These are phyloP conservation scores for Phytophthora pseudosyringae DNA, from an alignment of 352 stramenopile genomes.

Conservation along the genomic window DNA sequence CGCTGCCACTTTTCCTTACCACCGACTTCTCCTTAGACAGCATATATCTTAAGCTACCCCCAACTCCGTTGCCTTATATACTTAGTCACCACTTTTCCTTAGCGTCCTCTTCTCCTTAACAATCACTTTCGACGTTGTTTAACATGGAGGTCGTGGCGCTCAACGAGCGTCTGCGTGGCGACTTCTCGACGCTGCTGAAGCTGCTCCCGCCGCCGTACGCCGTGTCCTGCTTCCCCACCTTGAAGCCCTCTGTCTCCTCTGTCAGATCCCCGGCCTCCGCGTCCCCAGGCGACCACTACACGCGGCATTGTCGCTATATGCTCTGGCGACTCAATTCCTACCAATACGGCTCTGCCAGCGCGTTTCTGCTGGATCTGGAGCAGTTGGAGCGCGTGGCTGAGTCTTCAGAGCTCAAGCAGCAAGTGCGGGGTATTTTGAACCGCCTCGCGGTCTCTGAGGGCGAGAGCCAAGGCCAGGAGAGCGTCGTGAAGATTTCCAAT, in stretches of 20 bases:
- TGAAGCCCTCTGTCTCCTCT: neutral
- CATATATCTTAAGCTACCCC: neutral
- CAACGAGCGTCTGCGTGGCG: conserved; percentile 68
- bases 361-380: conserved; percentile 61
- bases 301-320: conserved; percentile 50
- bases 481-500: conserved; percentile 18
- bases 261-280: conserved; percentile 5
- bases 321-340: conserved; percentile 65
- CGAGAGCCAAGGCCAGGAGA: conserved; percentile 22
- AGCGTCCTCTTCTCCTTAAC: too few relatives aligned
- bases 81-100: too few relatives aligned
- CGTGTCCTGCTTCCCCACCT: conserved; percentile 2
- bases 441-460: conserved; percentile 19
- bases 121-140: neutral
- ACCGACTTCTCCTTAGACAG: too few relatives aligned
- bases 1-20: neutral
- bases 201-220: conserved; percentile 41
- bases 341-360: conserved; percentile 59
- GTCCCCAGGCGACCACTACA: conserved; percentile 14
- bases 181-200: conserved; percentile 70
- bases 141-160: conserved; percentile 70
- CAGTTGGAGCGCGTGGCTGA: conserved; percentile 43
- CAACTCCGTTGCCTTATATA: conserved; percentile 11
- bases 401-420: conserved; percentile 5
- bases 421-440: conserved; percentile 20